These are phyloP conservation scores for Kodamaea nitidulidarum DNA, from an alignment of 805 yeast genomes.

Conservation along the genomic window DNA sequence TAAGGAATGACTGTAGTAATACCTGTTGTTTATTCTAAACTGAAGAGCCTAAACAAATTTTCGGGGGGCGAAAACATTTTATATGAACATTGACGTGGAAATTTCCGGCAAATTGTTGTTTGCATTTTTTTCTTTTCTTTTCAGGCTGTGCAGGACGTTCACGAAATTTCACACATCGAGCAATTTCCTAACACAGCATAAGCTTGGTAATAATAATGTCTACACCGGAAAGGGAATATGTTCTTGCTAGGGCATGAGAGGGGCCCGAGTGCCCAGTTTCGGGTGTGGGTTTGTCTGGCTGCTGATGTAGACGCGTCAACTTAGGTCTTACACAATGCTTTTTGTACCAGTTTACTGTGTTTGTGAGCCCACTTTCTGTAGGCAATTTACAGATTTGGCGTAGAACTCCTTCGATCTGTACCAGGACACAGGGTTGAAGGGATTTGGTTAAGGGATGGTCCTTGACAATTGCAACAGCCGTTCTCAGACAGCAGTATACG, in stretches of 20 bases:
- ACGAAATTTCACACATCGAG: not conserved
- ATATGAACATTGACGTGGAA: constrained; percentile 9
- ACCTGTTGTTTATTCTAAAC: constrained; percentile 15
- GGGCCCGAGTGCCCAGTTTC: too few relatives aligned
- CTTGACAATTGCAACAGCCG: too few relatives aligned
- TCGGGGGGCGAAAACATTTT: constrained; percentile 2
- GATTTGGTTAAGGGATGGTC: too few relatives aligned
- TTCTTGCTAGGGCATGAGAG: too few relatives aligned
- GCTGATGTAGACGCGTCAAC: too few relatives aligned
- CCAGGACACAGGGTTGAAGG: too few relatives aligned
- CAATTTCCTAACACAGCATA: constrained; percentile 1
- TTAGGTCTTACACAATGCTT: not conserved
- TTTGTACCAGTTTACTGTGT: not conserved
- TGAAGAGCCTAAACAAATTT: constrained; percentile 3
- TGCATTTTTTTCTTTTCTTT: not conserved
- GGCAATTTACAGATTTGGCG: not conserved
- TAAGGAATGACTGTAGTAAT: constrained; percentile 39
- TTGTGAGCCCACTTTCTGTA: not conserved
- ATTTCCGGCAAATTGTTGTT: constrained; percentile 1
- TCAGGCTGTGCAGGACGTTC: constrained; percentile 1
- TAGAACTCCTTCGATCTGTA: not conserved
- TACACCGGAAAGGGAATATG: too few relatives aligned
- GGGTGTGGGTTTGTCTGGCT: too few relatives aligned
- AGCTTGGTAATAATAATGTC: not conserved
- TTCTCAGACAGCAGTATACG: too few relatives aligned